Evolutionary conservation across 2,329 filamentous ascomycete genomes (phyloP), one percentile per base, ranked within the genome.

Genomic region (Leptographium galeiforme): DNA sequence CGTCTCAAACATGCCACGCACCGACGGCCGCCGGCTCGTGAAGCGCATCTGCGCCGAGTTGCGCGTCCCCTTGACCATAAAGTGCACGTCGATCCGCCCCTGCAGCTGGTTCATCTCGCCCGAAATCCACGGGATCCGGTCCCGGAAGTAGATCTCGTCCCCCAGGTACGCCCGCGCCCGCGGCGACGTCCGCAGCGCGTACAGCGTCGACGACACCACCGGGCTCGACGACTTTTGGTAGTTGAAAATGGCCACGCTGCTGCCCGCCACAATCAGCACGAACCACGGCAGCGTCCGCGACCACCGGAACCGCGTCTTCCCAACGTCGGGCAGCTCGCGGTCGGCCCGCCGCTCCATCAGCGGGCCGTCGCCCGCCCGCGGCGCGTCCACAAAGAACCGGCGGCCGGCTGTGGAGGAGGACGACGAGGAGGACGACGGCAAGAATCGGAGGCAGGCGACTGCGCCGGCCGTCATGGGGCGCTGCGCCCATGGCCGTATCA

Each of bases 171-270:
- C 82, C 63, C 90, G 82, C 47, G 89, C 93, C 55, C 74, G 71
- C 3, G 79, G 72, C 54, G 85, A 89, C 3, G 87, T 94, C 58
- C 93, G 87, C 58, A 98, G 78, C 1, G 91, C 87, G 74, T 97
- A 98, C 33, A 98, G 79, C 6, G 89, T 93, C 53, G 86, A 88
- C 53, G 82, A 82, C n/a, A 96, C 87, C 34, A 91, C 79, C 53
- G 86, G 87, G 32, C 83, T 89, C n/a, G 87, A 89, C 54, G 84
- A 81, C 69, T 96, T 96, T 68, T 98, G 91, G 79, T 98, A 97
- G 78, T 98, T 98, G 85, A 98, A 97, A 69, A 98, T 96, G 61
- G 85, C 88, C 56, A 94, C 72, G 59, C 84, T 83, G 60, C 84
- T 85, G 53, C 77, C 74, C 49, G 79, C 78, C 61, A 95, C 81